These are phyloP conservation scores for Musa schizocarpa DNA, from an alignment of 176 grass and related monocot species.

Conservation along the genomic window DNA sequence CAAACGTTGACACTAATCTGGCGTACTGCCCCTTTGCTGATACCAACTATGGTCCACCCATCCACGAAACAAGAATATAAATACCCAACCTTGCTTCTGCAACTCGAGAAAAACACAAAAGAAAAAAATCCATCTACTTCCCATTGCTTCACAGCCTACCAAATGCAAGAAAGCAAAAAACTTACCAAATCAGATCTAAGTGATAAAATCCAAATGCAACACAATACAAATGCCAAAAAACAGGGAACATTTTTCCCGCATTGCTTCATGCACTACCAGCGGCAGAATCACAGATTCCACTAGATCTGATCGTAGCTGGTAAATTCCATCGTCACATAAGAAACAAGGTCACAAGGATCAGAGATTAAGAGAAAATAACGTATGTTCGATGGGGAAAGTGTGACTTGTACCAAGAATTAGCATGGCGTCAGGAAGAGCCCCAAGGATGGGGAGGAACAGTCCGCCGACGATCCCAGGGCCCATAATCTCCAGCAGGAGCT, in stretches of 20 bases:
- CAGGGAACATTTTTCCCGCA: too few relatives aligned
- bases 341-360: not conserved
- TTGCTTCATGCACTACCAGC: too few relatives aligned
- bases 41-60: not conserved
- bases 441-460: conserved; percentile 83
- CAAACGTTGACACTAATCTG: too few relatives aligned
- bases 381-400: not conserved
- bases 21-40: too few relatives aligned
- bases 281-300: too few relatives aligned
- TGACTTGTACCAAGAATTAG: conserved; percentile 57
- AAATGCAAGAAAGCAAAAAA: not conserved
- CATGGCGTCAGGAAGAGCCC: conserved; percentile 67
- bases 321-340: too few relatives aligned
- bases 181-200: too few relatives aligned
- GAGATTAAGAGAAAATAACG: not conserved
- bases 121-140: not conserved
- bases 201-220: not conserved
- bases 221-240: too few relatives aligned
- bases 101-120: not conserved
- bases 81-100: not conserved
- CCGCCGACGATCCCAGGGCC: conserved; percentile 89
- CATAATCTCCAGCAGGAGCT: conserved; percentile 77
- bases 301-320: too few relatives aligned
- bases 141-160: not conserved
- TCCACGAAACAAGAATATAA: not conserved